Evolutionary conservation across 768 basidiomycete species (phyloP), one percentile per base, ranked within the genome.

Genomic region (Tylopilus sp.): DNA sequence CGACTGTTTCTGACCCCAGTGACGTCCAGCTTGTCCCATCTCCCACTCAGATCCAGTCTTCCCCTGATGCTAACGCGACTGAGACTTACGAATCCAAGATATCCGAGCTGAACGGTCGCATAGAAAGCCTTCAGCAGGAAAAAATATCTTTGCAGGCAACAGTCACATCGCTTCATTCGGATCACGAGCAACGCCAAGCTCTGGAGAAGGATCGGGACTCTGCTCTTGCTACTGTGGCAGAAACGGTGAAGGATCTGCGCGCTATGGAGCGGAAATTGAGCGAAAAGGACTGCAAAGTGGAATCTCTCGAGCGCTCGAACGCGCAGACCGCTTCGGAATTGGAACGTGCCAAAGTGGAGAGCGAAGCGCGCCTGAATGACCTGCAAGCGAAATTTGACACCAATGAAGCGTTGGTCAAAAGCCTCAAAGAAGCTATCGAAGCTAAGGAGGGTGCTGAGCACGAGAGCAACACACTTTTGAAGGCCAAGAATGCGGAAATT

Each of bases 41-140:
- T 48, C 28, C 60, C 17, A 62, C 72, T 33, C 72, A 74, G 68
- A 21, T 69, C 71, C 55, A 70, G 80, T 43, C 80, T 77, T 46
- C 78, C 71, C 6, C 74, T 29, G 55, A 58, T 45, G 34, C 37
- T 33, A 40, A 53, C 17, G 31, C 48, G 12, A 45, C 30, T 16
- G 43, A 60, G 34, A 37, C 46, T 36, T 45, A 62, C 16, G 60
- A 67, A 47, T 53, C 56, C 34, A 55, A 44, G 25, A 55, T 53
- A 56, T 53, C 67, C 12, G 19, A 46, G 34, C 61, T 69, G 16
- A 60, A 65, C 30, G 61, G 68, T 16, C 71, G 80, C 19, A 62
- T 91, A 29, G 78, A 84, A 52, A 77, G 80, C 2, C 73, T 89
- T 10, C 86, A 91, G 63, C 81, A 81, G 50, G 89, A 92, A 65